These are phyloP conservation scores for Mortierella sp. DNA, from an alignment of 371 early-diverging fungal species.

Conservation along the genomic window DNA sequence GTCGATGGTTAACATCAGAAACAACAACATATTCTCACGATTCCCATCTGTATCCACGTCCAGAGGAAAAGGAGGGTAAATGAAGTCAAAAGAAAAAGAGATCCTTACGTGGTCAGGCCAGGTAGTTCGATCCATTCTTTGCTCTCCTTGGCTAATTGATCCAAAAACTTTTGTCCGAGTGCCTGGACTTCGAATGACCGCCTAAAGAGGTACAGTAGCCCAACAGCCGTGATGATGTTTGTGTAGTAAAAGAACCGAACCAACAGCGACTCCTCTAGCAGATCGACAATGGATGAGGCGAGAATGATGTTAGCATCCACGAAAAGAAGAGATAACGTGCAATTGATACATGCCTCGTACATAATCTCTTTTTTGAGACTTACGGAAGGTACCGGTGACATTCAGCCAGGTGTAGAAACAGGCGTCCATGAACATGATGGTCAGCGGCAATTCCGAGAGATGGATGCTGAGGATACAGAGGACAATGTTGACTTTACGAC, in stretches of 20 bases:
- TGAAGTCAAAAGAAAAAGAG: background rate
- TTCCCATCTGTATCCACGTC: background rate
- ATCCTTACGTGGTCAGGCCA: slow-evolving; percentile 37
- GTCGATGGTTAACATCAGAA: too few relatives aligned
- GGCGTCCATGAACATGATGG: slow-evolving; percentile 38
- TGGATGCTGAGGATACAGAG: slow-evolving; percentile 40
- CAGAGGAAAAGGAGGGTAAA: background rate
- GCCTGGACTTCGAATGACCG: slow-evolving; percentile 41
- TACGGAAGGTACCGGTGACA: slow-evolving; percentile 54
- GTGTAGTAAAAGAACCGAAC: slow-evolving; percentile 53
- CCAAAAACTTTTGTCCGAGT: slow-evolving; percentile 37
- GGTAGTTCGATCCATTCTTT: slow-evolving; percentile 41
- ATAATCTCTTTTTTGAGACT: slow-evolving; percentile 2
- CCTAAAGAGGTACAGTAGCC: slow-evolving; percentile 41
- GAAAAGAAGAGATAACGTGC: background rate
- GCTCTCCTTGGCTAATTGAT: slow-evolving; percentile 40
- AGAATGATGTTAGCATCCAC: background rate
- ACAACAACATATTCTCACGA: background rate
- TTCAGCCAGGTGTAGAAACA: slow-evolving; percentile 50
- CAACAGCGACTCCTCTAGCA: slow-evolving; percentile 40
- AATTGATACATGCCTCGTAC: background rate
- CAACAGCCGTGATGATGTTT: slow-evolving; percentile 51
- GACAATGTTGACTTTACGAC: slow-evolving; percentile 32
- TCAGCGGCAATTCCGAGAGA: slow-evolving; percentile 37
- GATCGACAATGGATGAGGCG: background rate